Conservation (phyloP, 257 asterid species). For the Petrea volubilis region DNA sequence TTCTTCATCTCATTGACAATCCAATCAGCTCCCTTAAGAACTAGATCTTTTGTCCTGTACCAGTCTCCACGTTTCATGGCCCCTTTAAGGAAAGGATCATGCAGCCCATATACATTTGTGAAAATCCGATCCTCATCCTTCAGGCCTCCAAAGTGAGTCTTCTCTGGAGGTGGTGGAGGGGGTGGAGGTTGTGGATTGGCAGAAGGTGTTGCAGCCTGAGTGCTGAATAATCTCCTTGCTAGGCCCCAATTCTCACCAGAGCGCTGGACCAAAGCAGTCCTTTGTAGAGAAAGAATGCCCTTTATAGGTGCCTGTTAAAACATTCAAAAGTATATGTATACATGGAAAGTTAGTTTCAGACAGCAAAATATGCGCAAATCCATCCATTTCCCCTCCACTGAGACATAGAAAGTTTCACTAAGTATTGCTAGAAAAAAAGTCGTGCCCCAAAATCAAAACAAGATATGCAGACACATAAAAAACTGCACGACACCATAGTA, state of each 20-base stretch:
- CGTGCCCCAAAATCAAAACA: not conserved
- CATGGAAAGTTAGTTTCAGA: not conserved
- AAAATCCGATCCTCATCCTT: constrained; percentile 98
- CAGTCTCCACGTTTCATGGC: constrained; percentile 99
- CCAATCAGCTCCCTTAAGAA: constrained; percentile 94
- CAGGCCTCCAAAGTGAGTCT: constrained; percentile 92
- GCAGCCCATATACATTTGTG: constrained; percentile 85
- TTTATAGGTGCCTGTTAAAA: constrained; percentile 70
- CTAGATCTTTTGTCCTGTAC: constrained; percentile 94
- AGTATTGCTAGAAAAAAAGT: not conserved
- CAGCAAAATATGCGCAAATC: not conserved
- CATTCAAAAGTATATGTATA: constrained; percentile 9
- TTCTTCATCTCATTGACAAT: constrained; percentile 93
- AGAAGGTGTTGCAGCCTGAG: constrained; percentile 84
- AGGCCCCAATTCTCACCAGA: constrained; percentile 48
- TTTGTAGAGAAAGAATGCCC: constrained; percentile 66
- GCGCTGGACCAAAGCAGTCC: constrained; percentile 47
- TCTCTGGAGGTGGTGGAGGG: constrained; percentile 98
- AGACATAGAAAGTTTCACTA: not conserved
- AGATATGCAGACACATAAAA: not conserved
- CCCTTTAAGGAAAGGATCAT: constrained; percentile 94
- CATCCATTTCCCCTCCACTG: not conserved
- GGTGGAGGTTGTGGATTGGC: constrained; percentile 78
- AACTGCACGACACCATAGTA: not conserved
- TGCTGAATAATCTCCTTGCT: constrained; percentile 60